Evolutionary conservation across 495 filamentous ascomycete species (phyloP).

Genomic region (Penicillium crystallinum): DNA sequence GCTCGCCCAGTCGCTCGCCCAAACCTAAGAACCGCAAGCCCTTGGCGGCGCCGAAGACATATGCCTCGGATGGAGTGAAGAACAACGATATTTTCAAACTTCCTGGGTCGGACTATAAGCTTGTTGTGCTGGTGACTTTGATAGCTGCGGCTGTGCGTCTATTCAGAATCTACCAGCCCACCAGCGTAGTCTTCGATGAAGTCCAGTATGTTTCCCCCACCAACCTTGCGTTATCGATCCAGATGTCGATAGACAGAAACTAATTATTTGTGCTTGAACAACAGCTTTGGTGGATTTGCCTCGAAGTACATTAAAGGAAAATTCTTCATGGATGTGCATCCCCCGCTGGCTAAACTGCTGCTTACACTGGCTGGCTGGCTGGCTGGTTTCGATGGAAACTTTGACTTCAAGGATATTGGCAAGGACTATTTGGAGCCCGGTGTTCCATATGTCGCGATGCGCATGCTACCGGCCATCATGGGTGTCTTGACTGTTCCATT

Average conservation of each 20-base stretch:
- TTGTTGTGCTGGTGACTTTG: conserved; percentile 66
- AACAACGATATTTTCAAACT: conserved; percentile 54
- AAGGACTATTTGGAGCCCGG: conserved; percentile 94
- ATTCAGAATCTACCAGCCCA: conserved; percentile 93
- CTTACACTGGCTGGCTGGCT: conserved; percentile 93
- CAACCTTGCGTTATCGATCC: not conserved
- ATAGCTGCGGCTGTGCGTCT: conserved; percentile 76
- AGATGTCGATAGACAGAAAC: not conserved
- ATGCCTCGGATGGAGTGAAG: conserved; percentile 49
- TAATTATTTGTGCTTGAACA: not conserved
- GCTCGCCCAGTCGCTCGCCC: conserved; percentile 41
- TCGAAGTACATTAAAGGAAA: conserved; percentile 97
- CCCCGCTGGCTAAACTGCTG: conserved; percentile 92
- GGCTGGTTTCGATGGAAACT: conserved; percentile 89
- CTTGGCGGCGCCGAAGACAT: conserved; percentile 22
- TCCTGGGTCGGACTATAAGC: conserved; percentile 73
- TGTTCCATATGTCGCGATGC: conserved; percentile 97
- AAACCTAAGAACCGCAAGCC: conserved; percentile 39
- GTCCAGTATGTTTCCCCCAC: conserved; percentile 74
- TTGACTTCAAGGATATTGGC: conserved; percentile 99
- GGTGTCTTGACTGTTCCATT: conserved; percentile 82
- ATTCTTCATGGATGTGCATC: conserved; percentile 99
- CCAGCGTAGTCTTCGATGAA: conserved; percentile 97
- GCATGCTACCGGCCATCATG: conserved; percentile 81
- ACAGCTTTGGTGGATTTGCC: conserved; percentile 93